These are phyloP conservation scores for Aspergillus viridinutans DNA, from an alignment of 2,329 filamentous ascomycete genomes.

Conservation along the genomic window DNA sequence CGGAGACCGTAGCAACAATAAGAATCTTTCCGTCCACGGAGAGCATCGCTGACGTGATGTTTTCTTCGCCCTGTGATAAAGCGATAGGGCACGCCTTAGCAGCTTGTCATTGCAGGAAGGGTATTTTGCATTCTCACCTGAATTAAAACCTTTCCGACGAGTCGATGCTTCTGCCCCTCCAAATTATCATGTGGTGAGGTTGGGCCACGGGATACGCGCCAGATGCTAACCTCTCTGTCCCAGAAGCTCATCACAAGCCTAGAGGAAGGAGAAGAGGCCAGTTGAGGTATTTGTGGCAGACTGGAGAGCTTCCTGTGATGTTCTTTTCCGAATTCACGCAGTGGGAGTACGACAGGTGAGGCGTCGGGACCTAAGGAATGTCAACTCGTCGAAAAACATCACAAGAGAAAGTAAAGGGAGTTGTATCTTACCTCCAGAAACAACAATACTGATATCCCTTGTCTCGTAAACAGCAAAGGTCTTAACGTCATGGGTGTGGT, in stretches of 20 bases:
- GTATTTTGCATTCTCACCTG: conserved; percentile 31
- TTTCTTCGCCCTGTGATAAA: conserved; percentile 64
- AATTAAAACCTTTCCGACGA: conserved; percentile 64
- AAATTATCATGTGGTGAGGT: conserved; percentile 45
- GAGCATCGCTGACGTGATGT: conserved; percentile 71
- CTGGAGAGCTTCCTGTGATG: conserved; percentile 77
- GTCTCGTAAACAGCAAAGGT: conserved; percentile 87
- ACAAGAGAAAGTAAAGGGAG: neutral
- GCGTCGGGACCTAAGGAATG: conserved; percentile 69
- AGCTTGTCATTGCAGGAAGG: conserved; percentile 38
- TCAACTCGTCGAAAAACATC: conserved; percentile 5
- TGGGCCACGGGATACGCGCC: conserved; percentile 55
- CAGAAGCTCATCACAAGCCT: conserved; percentile 87
- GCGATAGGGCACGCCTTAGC: conserved; percentile 2
- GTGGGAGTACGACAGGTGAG: conserved; percentile 73
- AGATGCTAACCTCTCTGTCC: conserved; percentile 82
- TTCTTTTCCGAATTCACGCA: conserved; percentile 72
- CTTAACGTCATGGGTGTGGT: conserved; percentile 94
- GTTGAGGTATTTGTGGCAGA: conserved; percentile 71
- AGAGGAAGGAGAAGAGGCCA: conserved; percentile 67
- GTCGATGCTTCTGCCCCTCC: conserved; percentile 35
- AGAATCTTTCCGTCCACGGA: conserved; percentile 69
- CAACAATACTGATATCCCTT: conserved; percentile 74
- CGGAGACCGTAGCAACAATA: conserved; percentile 68
- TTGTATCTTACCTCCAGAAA: conserved; percentile 73